Evolutionary conservation across 495 filamentous ascomycete species (phyloP).

Genomic region (Penicillium odoratum): DNA sequence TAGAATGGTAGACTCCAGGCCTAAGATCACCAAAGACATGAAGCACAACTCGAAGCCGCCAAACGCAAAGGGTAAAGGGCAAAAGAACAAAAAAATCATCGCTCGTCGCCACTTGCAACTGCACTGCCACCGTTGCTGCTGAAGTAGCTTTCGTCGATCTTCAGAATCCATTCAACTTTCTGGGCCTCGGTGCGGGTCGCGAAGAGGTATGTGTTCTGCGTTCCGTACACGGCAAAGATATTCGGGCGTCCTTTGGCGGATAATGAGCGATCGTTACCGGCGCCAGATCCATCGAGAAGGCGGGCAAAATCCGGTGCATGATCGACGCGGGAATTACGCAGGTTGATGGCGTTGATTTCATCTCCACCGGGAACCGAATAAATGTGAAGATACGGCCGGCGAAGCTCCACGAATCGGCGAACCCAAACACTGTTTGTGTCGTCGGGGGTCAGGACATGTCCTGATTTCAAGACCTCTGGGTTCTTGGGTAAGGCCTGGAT

Average conservation of each 20-base stretch:
- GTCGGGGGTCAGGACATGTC: slow-evolving; percentile 77
- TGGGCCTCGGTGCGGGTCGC: slow-evolving; percentile 81
- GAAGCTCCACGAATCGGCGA: slow-evolving; percentile 88
- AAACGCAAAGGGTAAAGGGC: background rate
- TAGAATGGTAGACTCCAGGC: slow-evolving; percentile 17
- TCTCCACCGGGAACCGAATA: slow-evolving; percentile 82
- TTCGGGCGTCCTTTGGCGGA: slow-evolving; percentile 59
- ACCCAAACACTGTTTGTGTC: slow-evolving; percentile 75
- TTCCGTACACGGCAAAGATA: slow-evolving; percentile 91
- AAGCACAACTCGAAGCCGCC: slow-evolving; percentile 4
- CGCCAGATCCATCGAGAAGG: slow-evolving; percentile 57
- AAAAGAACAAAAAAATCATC: slow-evolving; percentile 7
- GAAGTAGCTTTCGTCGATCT: slow-evolving; percentile 66
- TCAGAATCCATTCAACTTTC: slow-evolving; percentile 92
- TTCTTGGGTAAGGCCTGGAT: slow-evolving; percentile 73
- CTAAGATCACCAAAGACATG: slow-evolving; percentile 29
- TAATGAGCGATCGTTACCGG: slow-evolving; percentile 27
- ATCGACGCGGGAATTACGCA: slow-evolving; percentile 82
- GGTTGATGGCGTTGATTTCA: slow-evolving; percentile 83
- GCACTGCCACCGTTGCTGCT: slow-evolving; percentile 37
- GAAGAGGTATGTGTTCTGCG: slow-evolving; percentile 92
- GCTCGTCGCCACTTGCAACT: slow-evolving; percentile 25
- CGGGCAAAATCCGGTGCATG: slow-evolving; percentile 82
- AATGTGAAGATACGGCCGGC: slow-evolving; percentile 88
- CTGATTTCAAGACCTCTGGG: slow-evolving; percentile 72